Base-by-base conservation (phyloP, 345 rosid genomes). In the Rhizophora mangle region DNA sequence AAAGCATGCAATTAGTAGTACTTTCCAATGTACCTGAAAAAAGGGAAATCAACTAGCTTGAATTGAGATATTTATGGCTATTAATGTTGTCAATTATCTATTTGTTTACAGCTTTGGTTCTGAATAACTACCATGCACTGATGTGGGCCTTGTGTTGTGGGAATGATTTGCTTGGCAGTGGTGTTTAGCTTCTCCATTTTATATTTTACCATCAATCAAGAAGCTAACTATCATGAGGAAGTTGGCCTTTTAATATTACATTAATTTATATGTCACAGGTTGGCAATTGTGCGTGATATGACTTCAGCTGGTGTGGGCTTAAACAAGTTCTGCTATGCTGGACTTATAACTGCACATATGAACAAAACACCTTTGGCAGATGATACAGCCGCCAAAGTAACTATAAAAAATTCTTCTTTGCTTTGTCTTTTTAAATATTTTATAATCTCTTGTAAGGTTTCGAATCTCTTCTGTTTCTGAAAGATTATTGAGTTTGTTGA, bases 311-410 rank as follows among this genome's bases (percentile, higher is more conserved):
- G 92, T 80, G 96, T 85, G 71, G 96, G 84, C 68, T 87, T 95
- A 78, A 88, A 95, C 85, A 89, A 85, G 82, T 95, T 88, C 85
- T 95, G 98, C 83, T 92, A 95, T 77, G 98, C 99, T 65, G 99
- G 97, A 64, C 94, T 95, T 63, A 92, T 95, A 71, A 62, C 83
- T 65, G 98, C 96, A 29, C 89, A 92, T 81, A 59, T 84, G 78
- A 92, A 90, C 84, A 90, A 86, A 83, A 78, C 31, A 10, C 91
- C 98, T 36, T 52, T 82, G 73, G 76, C 89, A 37, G 87, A 87
- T 68, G 88, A 90, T 75, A 74, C 86, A 54, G 83, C 92, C 24
- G 53, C 82, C 76, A 95, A 85, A 85, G 99, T 90, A 84, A 65
- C 29, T 74, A 26, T 65, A 4, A 30, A 47, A 36, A 34, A 39